Percentiles rank a stretch among this genome's conserved stretches.
Evolutionary conservation across 768 basidiomycete genomes (phyloP).

Genomic region (Fomitopsis serialis): DNA sequence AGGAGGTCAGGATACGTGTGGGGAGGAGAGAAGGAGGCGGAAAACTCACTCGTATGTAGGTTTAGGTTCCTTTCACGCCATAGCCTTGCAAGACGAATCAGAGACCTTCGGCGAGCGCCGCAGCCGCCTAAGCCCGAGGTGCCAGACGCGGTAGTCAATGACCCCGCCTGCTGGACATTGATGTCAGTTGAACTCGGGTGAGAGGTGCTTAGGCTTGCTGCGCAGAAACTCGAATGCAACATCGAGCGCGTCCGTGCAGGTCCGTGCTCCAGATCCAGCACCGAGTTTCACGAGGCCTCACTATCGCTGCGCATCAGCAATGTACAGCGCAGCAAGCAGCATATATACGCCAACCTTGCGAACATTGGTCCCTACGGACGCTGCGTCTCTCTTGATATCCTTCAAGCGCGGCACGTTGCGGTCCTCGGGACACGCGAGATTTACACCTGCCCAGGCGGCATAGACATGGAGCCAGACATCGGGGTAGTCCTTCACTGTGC

Average conservation of each 20-base stretch:
- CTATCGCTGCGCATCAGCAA: conserved; percentile 29
- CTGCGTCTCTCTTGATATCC: conserved; percentile 69
- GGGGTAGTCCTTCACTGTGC: conserved; percentile 52
- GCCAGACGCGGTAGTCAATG: conserved; percentile 87
- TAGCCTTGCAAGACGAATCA: conserved; percentile 90
- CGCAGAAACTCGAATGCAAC: conserved; percentile 83
- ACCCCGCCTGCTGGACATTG: conserved; percentile 49
- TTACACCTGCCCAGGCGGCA: conserved; percentile 87
- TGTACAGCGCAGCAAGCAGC: no score
- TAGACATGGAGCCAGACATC: conserved; percentile 85
- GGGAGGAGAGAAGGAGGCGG: conserved; percentile 2
- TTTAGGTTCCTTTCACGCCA: conserved; percentile 75
- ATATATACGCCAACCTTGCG: conserved; percentile 58
- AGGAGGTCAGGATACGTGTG: not conserved
- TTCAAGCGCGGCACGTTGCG: conserved; percentile 55
- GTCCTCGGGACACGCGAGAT: conserved; percentile 75
- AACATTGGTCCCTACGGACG: conserved; percentile 86
- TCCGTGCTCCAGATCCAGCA: conserved; percentile 75
- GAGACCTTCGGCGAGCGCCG: conserved; percentile 87
- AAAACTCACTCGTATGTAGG: conserved; percentile 56
- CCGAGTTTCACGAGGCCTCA: conserved; percentile 93
- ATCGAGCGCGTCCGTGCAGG: conserved; percentile 77
- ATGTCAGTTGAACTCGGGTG: not conserved
- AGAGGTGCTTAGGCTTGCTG: conserved; percentile 34
- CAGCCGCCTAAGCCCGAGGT: conserved; percentile 74